Conservation (phyloP, 345 rosid species). For the Salix udensis region DNA sequence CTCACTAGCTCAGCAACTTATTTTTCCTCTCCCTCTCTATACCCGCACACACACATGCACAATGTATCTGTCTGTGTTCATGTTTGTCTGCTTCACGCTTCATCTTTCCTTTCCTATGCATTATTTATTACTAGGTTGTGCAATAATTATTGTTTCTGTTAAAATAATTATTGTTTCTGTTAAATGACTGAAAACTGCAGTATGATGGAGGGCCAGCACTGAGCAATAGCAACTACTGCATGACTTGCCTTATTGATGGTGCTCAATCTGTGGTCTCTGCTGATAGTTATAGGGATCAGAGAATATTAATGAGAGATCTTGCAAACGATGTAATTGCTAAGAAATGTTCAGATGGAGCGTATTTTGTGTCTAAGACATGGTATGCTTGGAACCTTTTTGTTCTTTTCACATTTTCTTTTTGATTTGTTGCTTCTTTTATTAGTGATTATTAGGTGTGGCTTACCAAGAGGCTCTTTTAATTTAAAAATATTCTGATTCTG, state of each 20-base stretch:
- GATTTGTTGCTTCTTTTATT: conserved; percentile 8
- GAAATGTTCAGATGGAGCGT: conserved; percentile 61
- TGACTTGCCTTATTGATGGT: conserved; percentile 69
- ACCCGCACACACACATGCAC: not conserved
- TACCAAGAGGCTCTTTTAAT: not conserved
- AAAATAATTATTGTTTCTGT: conserved; percentile 19
- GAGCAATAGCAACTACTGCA: conserved; percentile 66
- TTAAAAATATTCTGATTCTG: not conserved
- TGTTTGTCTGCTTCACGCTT: not conserved
- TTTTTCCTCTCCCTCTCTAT: not conserved
- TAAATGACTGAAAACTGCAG: conserved; percentile 35
- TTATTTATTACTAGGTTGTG: not conserved
- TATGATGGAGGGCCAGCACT: conserved; percentile 75
- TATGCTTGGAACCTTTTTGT: conserved; percentile 33
- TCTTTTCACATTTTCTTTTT: not conserved
- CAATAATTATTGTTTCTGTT: conserved; percentile 19
- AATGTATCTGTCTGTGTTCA: not conserved
- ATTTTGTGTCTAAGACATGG: conserved; percentile 80
- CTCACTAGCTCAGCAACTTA: no score
- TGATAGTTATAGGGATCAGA: conserved; percentile 88
- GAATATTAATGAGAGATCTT: conserved; percentile 68
- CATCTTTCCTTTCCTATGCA: not conserved
- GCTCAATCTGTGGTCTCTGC: conserved; percentile 65
- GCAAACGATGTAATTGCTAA: conserved; percentile 60
- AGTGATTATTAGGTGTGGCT: not conserved